These are phyloP conservation scores for Mycena albidolilacea DNA, from an alignment of 768 basidiomycete genomes.

Conservation along the genomic window DNA sequence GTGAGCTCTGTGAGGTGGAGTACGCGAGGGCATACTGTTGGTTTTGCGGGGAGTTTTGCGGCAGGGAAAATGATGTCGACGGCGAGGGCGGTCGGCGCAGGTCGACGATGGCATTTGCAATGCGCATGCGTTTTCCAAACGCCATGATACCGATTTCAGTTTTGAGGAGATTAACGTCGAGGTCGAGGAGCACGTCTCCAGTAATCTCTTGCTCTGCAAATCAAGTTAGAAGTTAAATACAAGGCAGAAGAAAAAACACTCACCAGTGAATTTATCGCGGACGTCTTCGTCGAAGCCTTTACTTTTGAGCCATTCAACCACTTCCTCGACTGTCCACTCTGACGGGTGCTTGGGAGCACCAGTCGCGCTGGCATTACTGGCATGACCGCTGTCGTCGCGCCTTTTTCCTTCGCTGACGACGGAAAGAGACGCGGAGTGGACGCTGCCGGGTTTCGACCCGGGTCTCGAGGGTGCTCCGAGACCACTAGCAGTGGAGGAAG, in stretches of 20 bases:
- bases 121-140: conserved; percentile 94
- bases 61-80: conserved; percentile 47
- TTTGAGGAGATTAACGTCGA: conserved; percentile 93
- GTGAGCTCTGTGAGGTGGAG: conserved; percentile 44
- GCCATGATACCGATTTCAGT: conserved; percentile 93
- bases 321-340: conserved; percentile 92
- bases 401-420: conserved; percentile 38
- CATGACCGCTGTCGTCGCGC: conserved; percentile 39
- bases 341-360: conserved; percentile 63
- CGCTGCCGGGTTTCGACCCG: conserved; percentile 39
- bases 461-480: conserved; percentile 28
- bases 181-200: conserved; percentile 95
- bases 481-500: conserved; percentile 42
- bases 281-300: conserved; percentile 91
- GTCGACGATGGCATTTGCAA: conserved; percentile 93
- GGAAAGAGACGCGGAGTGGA: conserved; percentile 43
- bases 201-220: conserved; percentile 96
- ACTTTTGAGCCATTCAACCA: conserved; percentile 87
- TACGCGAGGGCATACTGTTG: conserved; percentile 51
- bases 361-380: conserved; percentile 45
- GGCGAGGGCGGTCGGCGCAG: conserved; percentile 78
- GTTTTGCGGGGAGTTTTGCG: conserved; percentile 45
- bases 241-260: conserved; percentile 43
- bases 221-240: conserved; percentile 22
- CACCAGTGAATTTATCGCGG: conserved; percentile 89